Base-by-base conservation (phyloP, 805 yeast genomes). In the Candida sithepensis region DNA sequence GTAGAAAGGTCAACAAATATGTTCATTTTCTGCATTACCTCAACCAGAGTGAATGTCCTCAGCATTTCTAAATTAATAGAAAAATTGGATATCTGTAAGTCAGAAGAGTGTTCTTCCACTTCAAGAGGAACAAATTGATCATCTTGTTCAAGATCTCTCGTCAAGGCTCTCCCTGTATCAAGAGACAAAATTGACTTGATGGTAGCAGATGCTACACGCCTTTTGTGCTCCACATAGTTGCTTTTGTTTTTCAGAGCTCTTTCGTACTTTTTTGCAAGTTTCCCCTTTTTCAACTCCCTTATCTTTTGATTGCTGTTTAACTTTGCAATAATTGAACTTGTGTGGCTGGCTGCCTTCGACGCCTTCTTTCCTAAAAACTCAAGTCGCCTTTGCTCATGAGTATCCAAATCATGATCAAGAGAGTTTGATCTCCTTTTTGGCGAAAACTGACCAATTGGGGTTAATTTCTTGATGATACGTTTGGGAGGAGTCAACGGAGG, bases 401-500 rank as follows among this genome's bases (percentile, higher is more conserved):
- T 39, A 4, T 51, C 49, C 7, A 56, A 43, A 39, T 56, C 58
- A 9, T 51, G 54, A 30, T 54, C 51, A 1, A 52, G 36, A 3
- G 59, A 55, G 24, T 43, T 30, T 4, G 55, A 40, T 36, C 55
- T 46, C 20, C 38, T 34, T 20, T 46, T 52, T 37, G 56, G 58
- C 42, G 55, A 52, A 46, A 42, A 57, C 34, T 51, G 51, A 8
- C 58, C 59, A 37, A 59, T 33, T 8, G 63, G 63, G 9, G 63
- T 59, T 16, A 59, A 49, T n/a, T 53, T 48, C 13, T 50, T 49
- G 13, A 59, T 41, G 7, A 59, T 51, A 22, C 56, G 48, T 3
- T 48, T 43, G 2, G 63, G 63, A n/a, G 61, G 63, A 9, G 63
- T 52, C 13, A 59, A 40, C 8, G 63, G 61, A 5, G 57, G 53